Evolutionary conservation across 495 filamentous ascomycete species (phyloP).

Genomic region (Elasticomyces elasticus): DNA sequence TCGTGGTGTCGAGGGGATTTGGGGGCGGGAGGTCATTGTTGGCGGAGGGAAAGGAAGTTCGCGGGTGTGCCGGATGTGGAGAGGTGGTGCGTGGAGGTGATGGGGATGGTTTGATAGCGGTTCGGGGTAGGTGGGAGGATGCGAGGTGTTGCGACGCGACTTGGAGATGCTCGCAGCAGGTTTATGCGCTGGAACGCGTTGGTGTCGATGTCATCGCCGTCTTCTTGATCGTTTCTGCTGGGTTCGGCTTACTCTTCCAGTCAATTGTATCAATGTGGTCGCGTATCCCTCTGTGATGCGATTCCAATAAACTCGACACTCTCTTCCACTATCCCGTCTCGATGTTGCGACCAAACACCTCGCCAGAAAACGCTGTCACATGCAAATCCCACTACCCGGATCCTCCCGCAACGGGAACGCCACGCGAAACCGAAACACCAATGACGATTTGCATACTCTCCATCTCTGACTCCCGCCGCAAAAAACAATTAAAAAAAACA

Average conservation of each 20-base stretch:
- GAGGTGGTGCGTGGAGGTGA: not conserved
- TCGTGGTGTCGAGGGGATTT: conserved; percentile 34
- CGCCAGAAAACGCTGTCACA: not conserved
- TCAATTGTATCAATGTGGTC: too few relatives aligned
- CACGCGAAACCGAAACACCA: too few relatives aligned
- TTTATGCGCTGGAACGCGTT: not conserved
- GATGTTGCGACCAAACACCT: too few relatives aligned
- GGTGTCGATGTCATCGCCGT: not conserved
- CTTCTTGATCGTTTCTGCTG: too few relatives aligned
- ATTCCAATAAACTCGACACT: too few relatives aligned
- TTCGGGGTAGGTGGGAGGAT: not conserved
- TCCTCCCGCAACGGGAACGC: not conserved
- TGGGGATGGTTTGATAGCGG: not conserved
- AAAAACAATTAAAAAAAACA: conserved; percentile 3
- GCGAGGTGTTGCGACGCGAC: not conserved
- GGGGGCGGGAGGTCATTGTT: conserved; percentile 30
- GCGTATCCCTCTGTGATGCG: too few relatives aligned
- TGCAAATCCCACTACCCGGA: not conserved
- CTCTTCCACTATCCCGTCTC: too few relatives aligned
- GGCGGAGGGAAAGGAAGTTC: not conserved
- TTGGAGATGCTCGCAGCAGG: not conserved
- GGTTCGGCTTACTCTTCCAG: too few relatives aligned
- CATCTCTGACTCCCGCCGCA: not conserved
- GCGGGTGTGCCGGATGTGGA: not conserved
- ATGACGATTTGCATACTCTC: too few relatives aligned